Evolutionary conservation across 2,329 filamentous ascomycete genomes (phyloP).

Genomic region (Leptographium lundbergii): DNA sequence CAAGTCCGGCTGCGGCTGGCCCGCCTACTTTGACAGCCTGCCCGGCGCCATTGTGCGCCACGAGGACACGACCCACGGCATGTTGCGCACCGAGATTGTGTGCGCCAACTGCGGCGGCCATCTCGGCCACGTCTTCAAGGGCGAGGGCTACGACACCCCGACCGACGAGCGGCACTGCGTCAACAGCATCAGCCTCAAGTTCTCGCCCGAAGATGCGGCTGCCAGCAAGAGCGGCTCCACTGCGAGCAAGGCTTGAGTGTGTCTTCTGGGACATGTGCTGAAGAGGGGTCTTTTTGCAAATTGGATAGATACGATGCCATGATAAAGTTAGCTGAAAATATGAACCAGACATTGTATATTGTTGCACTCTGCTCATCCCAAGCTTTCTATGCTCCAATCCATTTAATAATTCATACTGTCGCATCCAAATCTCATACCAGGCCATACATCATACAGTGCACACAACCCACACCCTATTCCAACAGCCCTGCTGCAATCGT

Average conservation of each 20-base stretch:
- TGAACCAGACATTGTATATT: no score
- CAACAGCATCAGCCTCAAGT: slow-evolving; percentile 83
- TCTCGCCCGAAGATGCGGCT: slow-evolving; percentile 46
- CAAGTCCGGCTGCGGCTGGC: slow-evolving; percentile 93
- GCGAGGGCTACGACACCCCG: slow-evolving; percentile 69
- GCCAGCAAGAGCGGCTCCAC: not conserved
- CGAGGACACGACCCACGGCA: slow-evolving; percentile 64
- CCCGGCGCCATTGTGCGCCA: slow-evolving; percentile 80
- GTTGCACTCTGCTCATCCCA: no score
- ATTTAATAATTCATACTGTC: not conserved
- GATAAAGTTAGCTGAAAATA: no score
- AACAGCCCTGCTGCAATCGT: slow-evolving; percentile 82
- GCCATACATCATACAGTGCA: no score
- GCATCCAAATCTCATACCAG: no score
- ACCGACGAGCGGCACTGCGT: slow-evolving; percentile 97
- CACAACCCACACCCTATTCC: slow-evolving; percentile 33
- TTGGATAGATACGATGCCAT: no score
- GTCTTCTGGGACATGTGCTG: no score
- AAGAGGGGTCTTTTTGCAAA: no score
- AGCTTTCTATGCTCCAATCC: no score
- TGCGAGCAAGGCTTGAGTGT: not conserved
- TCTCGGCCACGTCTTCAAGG: slow-evolving; percentile 84
- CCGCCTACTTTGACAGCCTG: slow-evolving; percentile 91
- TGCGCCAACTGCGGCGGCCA: slow-evolving; percentile 92
- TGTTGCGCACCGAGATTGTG: slow-evolving; percentile 83